Base-by-base conservation (phyloP, 208 protist genomes). In the Histomonas meleagridis region DNA sequence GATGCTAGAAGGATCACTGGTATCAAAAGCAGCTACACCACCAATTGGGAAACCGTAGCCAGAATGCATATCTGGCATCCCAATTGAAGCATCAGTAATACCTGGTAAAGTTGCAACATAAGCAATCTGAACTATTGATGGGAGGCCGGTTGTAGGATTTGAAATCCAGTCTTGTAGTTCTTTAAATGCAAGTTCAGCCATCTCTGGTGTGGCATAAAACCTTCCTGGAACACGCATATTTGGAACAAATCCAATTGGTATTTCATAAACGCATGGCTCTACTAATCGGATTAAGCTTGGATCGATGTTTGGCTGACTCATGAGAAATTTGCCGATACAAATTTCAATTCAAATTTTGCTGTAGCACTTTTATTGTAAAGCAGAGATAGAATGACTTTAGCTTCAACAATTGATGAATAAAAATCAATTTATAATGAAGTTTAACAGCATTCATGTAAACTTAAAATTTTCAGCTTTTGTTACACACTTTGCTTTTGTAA, bases 21-120 rank as follows among this genome's bases (percentile, higher is more conserved):
- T 95, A 93, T 97, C 96, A n/a, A 97, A 95, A n/a, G 96, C 96
- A 23, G 95, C 96, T 9, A 97, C 96, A 93, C 96, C 96, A 49
- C 97, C 97, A 55, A 98, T 98, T 10, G 96, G 93, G 94, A 98
- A 97, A 0, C 96, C 97, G 92, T 97, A 97, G 7, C 97, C 97
- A 62, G 92, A 90, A 92, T 98, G 97, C 35, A 96, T 92, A 93
- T 97, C 96, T 21, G 96, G 97, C 93, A 98, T 91, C 0, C 92
- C 96, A 5, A 97, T 92, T 35, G 95, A 96, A 32, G 91, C 57
- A 21, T 95, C 94, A 7, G 96, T 95, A 76, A 97, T 97, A 53
- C 96, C 96, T 18, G 96, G 96, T 76, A 97, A 93, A 43, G 93
- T 91, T 21, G 96, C 96, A 16, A 97, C 96, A 92, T 97, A 97